Base-by-base conservation (phyloP, 306 rosid species). In the Parietaria judaica region DNA sequence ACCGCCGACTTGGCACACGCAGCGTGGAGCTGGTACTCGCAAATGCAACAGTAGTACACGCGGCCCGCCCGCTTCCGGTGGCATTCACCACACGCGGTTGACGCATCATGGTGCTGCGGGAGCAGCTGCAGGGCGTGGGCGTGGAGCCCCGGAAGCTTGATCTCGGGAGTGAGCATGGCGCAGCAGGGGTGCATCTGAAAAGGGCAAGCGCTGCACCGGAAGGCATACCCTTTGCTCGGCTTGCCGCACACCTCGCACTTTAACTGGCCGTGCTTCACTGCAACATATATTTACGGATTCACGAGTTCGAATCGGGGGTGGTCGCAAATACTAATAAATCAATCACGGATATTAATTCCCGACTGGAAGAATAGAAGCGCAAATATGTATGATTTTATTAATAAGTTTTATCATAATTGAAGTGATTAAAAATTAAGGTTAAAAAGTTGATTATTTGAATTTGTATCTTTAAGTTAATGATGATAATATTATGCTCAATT, bases 171-270 rank as follows among this genome's bases (percentile, higher is more conserved):
- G 51, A 92, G 77, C 89, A 68, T 80, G 8, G 96, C 90, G 41
- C 98, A 92, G 51, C 94, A 86, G 1, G 98, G 98, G 52, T 88
- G 98, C 88, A 88, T 84, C 64, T 82, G 94, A 74, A 81, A 88
- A 41, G 71, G 73, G 51, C 98, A 88, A 3, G 84, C 85, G 3
- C 73, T 56, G 80, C 98, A 92, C 39, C 80, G 38, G 78, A 76
- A 92, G 0, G 80, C 76, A 38, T 51, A 92, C 0, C 96, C 98
- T 78, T 92, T 88, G 61, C 64, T 70, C 2, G 82, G 67, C 61
- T 80, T 86, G 9, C 76, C 73, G 56, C 98, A 92, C 43, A 85
- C 72, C 47, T 88, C 98, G 31, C 98, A 92, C 73, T 88, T 92
- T 0, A 85, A 67, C 58, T 85, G 86, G 3, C 95, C 95, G 1